Percentiles rank a stretch among this genome's conserved stretches.
Evolutionary conservation across 2,329 filamentous ascomycete species (phyloP).

Genomic region (Alternaria panax): DNA sequence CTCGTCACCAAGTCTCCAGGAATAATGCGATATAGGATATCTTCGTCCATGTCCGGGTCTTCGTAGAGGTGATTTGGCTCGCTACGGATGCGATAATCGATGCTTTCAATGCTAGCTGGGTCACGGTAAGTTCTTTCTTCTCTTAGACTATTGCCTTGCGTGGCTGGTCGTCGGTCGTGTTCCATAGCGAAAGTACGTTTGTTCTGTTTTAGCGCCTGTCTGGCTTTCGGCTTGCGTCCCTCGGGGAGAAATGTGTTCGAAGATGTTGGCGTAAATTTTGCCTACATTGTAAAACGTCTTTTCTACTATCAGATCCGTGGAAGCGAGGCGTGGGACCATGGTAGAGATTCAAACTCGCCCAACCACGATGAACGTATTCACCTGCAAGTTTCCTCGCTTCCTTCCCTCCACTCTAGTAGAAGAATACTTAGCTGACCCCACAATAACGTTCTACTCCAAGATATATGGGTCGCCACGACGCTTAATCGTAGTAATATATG

Average conservation of each 20-base stretch:
- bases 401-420: neutral
- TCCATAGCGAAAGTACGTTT: neutral
- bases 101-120: neutral
- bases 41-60: slow-evolving; percentile 13
- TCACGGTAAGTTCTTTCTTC: neutral
- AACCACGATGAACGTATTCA: neutral
- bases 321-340: slow-evolving; percentile 1
- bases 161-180: neutral
- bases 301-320: neutral
- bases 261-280: neutral
- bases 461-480: neutral
- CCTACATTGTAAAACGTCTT: neutral
- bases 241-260: neutral
- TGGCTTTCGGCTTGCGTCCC: neutral
- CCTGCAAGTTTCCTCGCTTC: neutral
- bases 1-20: slow-evolving; percentile 8
- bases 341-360: neutral
- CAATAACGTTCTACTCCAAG: neutral
- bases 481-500: neutral
- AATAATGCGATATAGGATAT: slow-evolving; percentile 6
- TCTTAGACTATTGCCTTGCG: neutral
- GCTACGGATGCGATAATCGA: slow-evolving; percentile 8
- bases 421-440: too few relatives aligned
- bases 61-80: slow-evolving; percentile 5
- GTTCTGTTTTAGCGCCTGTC: neutral